Evolutionary conservation across 1,284 basidiomycete species (phyloP).

Genomic region (Hortiboletus rubellus): DNA sequence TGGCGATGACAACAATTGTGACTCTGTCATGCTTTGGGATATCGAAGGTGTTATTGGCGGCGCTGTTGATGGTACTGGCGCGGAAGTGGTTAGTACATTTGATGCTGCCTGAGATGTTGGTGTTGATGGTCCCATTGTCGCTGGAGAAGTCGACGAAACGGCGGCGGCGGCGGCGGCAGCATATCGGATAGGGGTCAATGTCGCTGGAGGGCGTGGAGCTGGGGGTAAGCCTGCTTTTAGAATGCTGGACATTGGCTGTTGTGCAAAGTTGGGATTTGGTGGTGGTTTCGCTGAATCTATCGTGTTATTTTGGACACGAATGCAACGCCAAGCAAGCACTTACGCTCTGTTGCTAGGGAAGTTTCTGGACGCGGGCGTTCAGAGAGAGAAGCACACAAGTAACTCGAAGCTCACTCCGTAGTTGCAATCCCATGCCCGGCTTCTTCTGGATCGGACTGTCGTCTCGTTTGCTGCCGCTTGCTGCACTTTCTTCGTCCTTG

Average conservation of each 20-base stretch:
- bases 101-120: slow-evolving; percentile 38
- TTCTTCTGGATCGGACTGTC: slow-evolving; percentile 81
- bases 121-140: slow-evolving; percentile 36
- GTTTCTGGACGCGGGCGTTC: slow-evolving; percentile 38
- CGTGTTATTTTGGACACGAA: slow-evolving; percentile 18
- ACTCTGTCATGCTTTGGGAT: slow-evolving; percentile 45
- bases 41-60: slow-evolving; percentile 41
- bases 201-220: slow-evolving; percentile 51
- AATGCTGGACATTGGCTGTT: slow-evolving; percentile 80
- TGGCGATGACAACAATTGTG: slow-evolving; percentile 62
- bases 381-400: not conserved
- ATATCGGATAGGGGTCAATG: slow-evolving; percentile 84
- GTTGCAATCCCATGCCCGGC: slow-evolving; percentile 54
- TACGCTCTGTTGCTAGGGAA: slow-evolving; percentile 50
- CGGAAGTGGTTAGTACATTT: slow-evolving; percentile 31
- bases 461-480: slow-evolving; percentile 65
- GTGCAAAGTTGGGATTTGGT: slow-evolving; percentile 77
- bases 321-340: slow-evolving; percentile 30
- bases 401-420: slow-evolving; percentile 57
- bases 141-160: slow-evolving; percentile 43
- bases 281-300: slow-evolving; percentile 66
- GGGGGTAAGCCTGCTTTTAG: slow-evolving; percentile 66
- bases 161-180: slow-evolving; percentile 91
- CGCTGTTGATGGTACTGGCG: slow-evolving; percentile 37
- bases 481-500: slow-evolving; percentile 73